Base-by-base conservation (phyloP, 805 yeast genomes). In the Barnettozyma populi region DNA sequence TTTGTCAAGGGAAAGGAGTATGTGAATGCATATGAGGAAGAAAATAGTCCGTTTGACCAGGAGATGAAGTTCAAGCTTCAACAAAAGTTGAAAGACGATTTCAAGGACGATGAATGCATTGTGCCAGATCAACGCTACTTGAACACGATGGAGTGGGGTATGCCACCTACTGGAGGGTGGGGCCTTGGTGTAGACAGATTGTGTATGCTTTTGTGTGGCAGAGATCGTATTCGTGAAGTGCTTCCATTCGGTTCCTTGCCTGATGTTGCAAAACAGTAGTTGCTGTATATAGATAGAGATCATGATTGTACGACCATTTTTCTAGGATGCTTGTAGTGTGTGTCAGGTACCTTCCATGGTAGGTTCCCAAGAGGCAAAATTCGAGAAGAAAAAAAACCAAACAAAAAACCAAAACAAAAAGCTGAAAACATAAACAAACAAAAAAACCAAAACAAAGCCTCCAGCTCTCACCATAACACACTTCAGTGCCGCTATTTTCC, bases 141-240 rank as follows among this genome's bases (percentile, higher is more conserved):
- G 1, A 74, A 77, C 38, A 78, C 83, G 14, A 82, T 94, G 90
- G 92, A 88, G 61, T 87, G 84, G 75, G 98, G 96, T 1, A 76
- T 94, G 69, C 97, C 98, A 3, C 99, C 99, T 1, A 92, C 97
- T 3, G 98, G 96, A 2, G 99, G 99, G 0, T 87, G 97, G 87
- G 99, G 99, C 0, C 69, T 95, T 50, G 99, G 99, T 0, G 74
- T 94, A 19, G 99, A 94, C 61, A 67, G 99, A 46, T 65, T 94
- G 34, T 81, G 83, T 45, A 89, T 92, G 97, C 64, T 88, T 18
- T 67, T 92, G 29, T 75, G 85, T 4, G 82, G 78, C 0, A 66
- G 75, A 36, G 69, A 69, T 19, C 70, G 96, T 25, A 90, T 94
- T 16, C 92, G 84, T 45, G 78, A 78, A 11, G 95, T 89, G 1